Percentiles rank a stretch among this genome's conserved stretches.
Evolutionary conservation across 2,329 filamentous ascomycete species (phyloP).

Genomic region (Scedosporium aurantiacum): DNA sequence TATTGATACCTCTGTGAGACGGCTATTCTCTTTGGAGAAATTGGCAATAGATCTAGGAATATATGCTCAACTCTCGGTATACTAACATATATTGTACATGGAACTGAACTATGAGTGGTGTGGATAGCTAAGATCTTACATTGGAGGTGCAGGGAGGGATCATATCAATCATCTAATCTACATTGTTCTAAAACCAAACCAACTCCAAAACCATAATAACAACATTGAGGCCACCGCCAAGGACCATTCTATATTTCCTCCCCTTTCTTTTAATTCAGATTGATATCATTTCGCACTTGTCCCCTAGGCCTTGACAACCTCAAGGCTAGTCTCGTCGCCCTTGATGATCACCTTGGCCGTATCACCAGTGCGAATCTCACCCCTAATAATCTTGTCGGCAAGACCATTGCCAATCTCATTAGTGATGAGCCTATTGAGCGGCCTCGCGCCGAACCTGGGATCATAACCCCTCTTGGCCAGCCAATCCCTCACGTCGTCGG

Average conservation of each 20-base stretch:
- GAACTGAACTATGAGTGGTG: too few species aligned
- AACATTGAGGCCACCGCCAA: too few species aligned
- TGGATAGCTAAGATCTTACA: background rate
- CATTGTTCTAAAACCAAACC: background rate
- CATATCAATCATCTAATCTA: background rate
- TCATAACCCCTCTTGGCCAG: constrained; percentile 85
- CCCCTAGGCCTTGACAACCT: constrained; percentile 25
- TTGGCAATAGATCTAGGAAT: too few species aligned
- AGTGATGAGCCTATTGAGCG: constrained; percentile 80
- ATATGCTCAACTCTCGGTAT: too few species aligned
- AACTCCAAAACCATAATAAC: too few species aligned
- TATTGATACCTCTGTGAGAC: too few species aligned
- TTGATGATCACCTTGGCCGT: constrained; percentile 59
- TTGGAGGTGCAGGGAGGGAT: background rate
- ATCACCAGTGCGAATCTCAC: constrained; percentile 66
- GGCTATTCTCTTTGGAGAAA: too few species aligned
- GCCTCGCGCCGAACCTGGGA: constrained; percentile 79
- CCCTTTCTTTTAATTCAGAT: too few species aligned
- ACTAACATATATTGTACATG: too few species aligned
- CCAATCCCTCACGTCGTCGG: constrained; percentile 68
- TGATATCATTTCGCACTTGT: background rate
- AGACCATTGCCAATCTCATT: constrained; percentile 82
- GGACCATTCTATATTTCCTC: too few species aligned
- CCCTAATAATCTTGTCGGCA: constrained; percentile 85
- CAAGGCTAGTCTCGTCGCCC: constrained; percentile 46